phyloP scores from a whole-genome alignment of 108 stramenopile species.

The Nitzschia inconspicua region DNA sequence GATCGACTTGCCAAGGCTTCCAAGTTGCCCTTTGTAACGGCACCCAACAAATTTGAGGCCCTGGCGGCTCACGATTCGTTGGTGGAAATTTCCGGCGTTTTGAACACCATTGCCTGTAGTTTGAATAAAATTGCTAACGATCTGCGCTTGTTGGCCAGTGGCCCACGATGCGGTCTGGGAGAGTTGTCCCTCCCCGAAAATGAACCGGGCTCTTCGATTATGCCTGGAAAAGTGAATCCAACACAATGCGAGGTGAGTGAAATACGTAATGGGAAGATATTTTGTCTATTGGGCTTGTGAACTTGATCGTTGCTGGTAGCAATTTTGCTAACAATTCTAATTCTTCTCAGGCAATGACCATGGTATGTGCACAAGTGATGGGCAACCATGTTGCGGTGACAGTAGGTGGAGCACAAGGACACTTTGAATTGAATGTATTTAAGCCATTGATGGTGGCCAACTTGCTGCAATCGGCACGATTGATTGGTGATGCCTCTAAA shows the following conservation, averaged over 20 bases:
- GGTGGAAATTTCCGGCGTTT: slow-evolving; percentile 89
- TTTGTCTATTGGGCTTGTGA: background rate
- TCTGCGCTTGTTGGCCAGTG: slow-evolving; percentile 90
- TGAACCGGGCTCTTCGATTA: slow-evolving; percentile 97
- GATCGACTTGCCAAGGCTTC: slow-evolving; percentile 88
- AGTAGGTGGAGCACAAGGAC: slow-evolving; percentile 93
- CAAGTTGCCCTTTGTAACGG: slow-evolving; percentile 87
- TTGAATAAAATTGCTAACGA: slow-evolving; percentile 98
- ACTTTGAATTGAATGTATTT: slow-evolving; percentile 98
- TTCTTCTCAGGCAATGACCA: no score
- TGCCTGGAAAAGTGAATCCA: slow-evolving; percentile 99
- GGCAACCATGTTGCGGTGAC: slow-evolving; percentile 95
- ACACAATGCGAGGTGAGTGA: slow-evolving; percentile 98
- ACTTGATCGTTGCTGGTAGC: background rate
- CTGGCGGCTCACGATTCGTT: slow-evolving; percentile 95
- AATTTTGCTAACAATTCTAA: no score
- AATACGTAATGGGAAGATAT: slow-evolving; percentile 53
- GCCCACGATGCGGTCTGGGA: slow-evolving; percentile 95
- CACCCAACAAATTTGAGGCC: slow-evolving; percentile 97
- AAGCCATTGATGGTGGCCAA: slow-evolving; percentile 97
- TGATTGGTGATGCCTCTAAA: slow-evolving; percentile 86
- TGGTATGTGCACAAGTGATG: slow-evolving; percentile 99
- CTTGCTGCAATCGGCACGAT: slow-evolving; percentile 86
- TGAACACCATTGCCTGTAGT: slow-evolving; percentile 87
- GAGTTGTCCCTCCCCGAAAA: slow-evolving; percentile 94